These are phyloP conservation scores for Chaetomiaceae sp. DNA, from an alignment of 2,329 filamentous ascomycete genomes.

Conservation along the genomic window DNA sequence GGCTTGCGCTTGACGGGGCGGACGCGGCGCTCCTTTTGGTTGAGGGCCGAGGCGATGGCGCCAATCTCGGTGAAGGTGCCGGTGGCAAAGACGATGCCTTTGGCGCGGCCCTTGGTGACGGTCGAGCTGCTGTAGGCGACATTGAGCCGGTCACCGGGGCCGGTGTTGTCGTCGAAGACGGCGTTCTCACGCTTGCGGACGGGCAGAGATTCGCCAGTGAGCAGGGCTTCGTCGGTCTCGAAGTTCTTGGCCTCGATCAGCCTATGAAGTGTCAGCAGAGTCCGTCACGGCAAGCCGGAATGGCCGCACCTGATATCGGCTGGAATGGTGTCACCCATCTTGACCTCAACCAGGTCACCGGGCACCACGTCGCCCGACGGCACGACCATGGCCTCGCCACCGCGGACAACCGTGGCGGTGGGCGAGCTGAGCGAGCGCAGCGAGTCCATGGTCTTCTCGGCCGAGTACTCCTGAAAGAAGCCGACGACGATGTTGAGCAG, in stretches of 20 bases:
- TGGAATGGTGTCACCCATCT: constrained; percentile 69
- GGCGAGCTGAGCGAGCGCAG: constrained; percentile 56
- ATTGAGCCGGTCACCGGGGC: constrained; percentile 66
- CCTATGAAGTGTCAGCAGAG: constrained; percentile 27
- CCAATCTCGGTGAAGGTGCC: constrained; percentile 59
- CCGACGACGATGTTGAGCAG: constrained; percentile 63
- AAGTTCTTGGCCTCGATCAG: constrained; percentile 66
- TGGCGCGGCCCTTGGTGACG: constrained; percentile 65
- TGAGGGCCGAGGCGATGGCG: constrained; percentile 51
- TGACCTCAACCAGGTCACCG: constrained; percentile 63
- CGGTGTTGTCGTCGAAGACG: constrained; percentile 44
- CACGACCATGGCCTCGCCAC: constrained; percentile 49
- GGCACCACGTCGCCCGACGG: constrained; percentile 65
- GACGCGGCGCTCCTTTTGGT: constrained; percentile 42
- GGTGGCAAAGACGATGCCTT: constrained; percentile 64
- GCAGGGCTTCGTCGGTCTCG: constrained; percentile 69
- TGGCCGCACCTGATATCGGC: constrained; percentile 58
- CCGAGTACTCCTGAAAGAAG: constrained; percentile 57
- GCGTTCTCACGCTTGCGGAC: constrained; percentile 59
- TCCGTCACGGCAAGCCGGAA: not conserved
- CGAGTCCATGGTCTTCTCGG: constrained; percentile 60
- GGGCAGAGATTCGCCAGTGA: constrained; percentile 69
- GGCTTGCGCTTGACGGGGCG: constrained; percentile 45
- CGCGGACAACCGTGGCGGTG: constrained; percentile 54
- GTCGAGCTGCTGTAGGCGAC: constrained; percentile 67